These are phyloP conservation scores for Arthroderma sp. DNA, from an alignment of 2,329 filamentous ascomycete species.

Conservation along the genomic window DNA sequence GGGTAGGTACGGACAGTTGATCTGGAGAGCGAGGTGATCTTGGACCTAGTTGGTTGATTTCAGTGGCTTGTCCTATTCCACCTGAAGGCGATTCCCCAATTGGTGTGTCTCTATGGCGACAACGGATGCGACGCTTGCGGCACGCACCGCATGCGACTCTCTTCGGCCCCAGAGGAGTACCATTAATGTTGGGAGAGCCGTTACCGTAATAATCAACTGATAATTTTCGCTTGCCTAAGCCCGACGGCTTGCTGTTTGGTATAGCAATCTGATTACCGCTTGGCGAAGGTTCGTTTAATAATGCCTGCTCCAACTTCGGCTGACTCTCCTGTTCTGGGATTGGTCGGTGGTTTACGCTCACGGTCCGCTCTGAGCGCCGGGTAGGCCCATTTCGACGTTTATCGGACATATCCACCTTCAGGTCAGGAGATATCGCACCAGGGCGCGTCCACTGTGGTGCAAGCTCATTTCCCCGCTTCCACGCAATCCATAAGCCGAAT, in stretches of 20 bases:
- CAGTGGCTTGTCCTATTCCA: not conserved
- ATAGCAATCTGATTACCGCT: constrained; percentile 6
- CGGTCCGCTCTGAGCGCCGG: constrained; percentile 43
- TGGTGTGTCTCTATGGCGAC: constrained; percentile 48
- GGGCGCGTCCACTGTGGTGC: constrained; percentile 50
- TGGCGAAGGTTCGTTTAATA: constrained; percentile 5
- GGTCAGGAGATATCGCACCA: constrained; percentile 39
- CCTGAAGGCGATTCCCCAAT: constrained; percentile 11
- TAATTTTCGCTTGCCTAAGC: constrained; percentile 10
- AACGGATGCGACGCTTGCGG: constrained; percentile 47
- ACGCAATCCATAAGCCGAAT: constrained; percentile 53
- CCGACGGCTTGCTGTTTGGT: constrained; percentile 16
- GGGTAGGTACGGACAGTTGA: too few species aligned
- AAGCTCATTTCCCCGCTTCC: constrained; percentile 52
- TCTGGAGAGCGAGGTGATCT: too few species aligned
- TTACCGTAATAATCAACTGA: constrained; percentile 4
- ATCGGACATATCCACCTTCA: constrained; percentile 34
- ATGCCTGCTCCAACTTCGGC: constrained; percentile 2
- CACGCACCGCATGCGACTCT: constrained; percentile 49
- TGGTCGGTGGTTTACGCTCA: constrained; percentile 16
- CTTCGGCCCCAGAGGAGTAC: constrained; percentile 47
- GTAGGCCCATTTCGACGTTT: constrained; percentile 45
- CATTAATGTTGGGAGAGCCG: not conserved
- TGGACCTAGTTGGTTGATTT: not conserved
- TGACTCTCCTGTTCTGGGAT: not conserved